Evolutionary conservation across 164 flowering plant species (phyloP), one percentile per base, ranked within the genome.

Genomic region (Umbellularia californica): DNA sequence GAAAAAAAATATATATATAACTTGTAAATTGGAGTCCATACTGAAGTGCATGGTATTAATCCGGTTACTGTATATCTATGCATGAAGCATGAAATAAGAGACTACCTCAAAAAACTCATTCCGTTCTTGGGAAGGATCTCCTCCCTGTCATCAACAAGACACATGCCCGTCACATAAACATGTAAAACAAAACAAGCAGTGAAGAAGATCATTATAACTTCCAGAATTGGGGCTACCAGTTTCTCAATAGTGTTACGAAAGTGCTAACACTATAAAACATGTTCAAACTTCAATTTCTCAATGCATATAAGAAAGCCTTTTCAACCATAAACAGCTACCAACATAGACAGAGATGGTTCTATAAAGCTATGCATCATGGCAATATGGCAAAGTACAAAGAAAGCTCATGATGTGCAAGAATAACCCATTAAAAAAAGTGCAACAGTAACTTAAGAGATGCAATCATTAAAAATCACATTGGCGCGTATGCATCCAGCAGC

Each of bases 41-140:
- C 17, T 55, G n/a, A 55, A 55, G 60, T 9, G 47, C 47, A 41
- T 41, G 10, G 47, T 41, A 41, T 41, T 41, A 55, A 55, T 3
- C 60, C 17, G 19, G 60, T 55, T 55, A 55, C 60, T 19, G 60
- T 17, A 3, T 3, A 69, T 7, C 64, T 19, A 30, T 12, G 51
- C 14, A 9, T 19, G 13, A 64, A 64, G 27, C 6, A 27, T 15
- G 35, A 50, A 6, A 28, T 55, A 75, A 58, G 47, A 25, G 64
- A 47, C 24, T 80, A 86, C 92, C 90, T 89, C 90, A 60, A 87
- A 52, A 76, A 81, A 30, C 52, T 76, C 67, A 72, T 87, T 89
- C 74, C 92, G 80, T 23, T 84, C 79, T 58, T 50, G 74, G 70
- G 90, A 83, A 50, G 92, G 92, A 81, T 89, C 92, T 58, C 87